Percentiles rank a stretch among this genome's conserved stretches.
phyloP scores from a whole-genome alignment of 192 early-diverging fungal genomes.

The Rhizophagus prolifer region DNA sequence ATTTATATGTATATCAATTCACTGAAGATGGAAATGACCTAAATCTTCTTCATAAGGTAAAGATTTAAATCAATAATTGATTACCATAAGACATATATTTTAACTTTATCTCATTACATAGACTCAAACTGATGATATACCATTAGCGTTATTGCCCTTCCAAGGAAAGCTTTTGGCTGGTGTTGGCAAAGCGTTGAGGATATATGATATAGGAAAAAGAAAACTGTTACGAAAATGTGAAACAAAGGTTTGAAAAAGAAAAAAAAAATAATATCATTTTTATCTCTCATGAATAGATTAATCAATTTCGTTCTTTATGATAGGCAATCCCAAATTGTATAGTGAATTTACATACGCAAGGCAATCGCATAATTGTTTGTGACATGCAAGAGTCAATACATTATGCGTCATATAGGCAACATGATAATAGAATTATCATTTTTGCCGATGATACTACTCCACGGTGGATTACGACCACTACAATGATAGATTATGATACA shows the following conservation, averaged over 20 bases:
- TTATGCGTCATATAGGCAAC: constrained; percentile 68
- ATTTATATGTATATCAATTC: constrained; percentile 76
- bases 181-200: constrained; percentile 79
- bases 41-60: constrained; percentile 74
- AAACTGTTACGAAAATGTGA: constrained; percentile 91
- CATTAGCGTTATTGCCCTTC: constrained; percentile 80
- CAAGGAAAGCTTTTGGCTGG: constrained; percentile 88
- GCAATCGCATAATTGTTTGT: constrained; percentile 77
- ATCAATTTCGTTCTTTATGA: background rate
- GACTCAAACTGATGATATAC: constrained; percentile 85
- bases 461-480: constrained; percentile 77
- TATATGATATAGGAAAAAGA: constrained; percentile 91
- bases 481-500: constrained; percentile 91
- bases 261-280: background rate
- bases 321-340: constrained; percentile 74
- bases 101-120: background rate
- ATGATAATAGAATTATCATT: constrained; percentile 81
- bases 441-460: constrained; percentile 93
- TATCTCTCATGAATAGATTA: background rate
- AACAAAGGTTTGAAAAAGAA: constrained; percentile 51
- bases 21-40: constrained; percentile 58
- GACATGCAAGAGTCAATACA: constrained; percentile 89
- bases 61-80: background rate
- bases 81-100: background rate
- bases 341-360: constrained; percentile 71